These are phyloP conservation scores for Penicillium pulvis DNA, from an alignment of 495 filamentous ascomycete genomes.

Conservation along the genomic window DNA sequence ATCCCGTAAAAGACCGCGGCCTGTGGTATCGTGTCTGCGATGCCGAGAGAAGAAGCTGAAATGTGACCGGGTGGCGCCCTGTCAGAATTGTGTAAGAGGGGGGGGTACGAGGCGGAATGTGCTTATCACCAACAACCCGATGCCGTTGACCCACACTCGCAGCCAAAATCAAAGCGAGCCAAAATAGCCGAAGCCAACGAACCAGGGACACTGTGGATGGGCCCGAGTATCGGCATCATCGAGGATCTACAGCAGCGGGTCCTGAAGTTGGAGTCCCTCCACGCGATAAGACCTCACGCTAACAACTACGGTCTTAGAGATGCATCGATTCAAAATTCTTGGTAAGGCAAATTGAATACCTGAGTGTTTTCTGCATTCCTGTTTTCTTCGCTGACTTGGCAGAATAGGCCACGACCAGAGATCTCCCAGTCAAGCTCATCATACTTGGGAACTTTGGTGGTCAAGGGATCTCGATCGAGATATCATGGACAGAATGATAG, in stretches of 20 bases:
- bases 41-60: slow-evolving; percentile 37
- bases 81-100: slow-evolving; percentile 32
- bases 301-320: slow-evolving; percentile 8
- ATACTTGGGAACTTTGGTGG: slow-evolving; percentile 23
- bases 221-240: slow-evolving; percentile 21
- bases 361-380: background rate
- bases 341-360: slow-evolving; percentile 7
- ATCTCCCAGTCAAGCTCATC: slow-evolving; percentile 3
- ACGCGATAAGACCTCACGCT: slow-evolving; percentile 12
- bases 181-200: slow-evolving; percentile 3
- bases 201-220: background rate
- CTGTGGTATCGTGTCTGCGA: slow-evolving; percentile 33
- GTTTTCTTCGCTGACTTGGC: background rate
- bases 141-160: background rate
- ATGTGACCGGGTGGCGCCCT: slow-evolving; percentile 32
- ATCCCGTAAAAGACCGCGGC: slow-evolving; percentile 30
- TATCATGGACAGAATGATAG: slow-evolving; percentile 32
- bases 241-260: slow-evolving; percentile 32
- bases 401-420: slow-evolving; percentile 6
- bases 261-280: slow-evolving; percentile 21
- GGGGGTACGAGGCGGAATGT: slow-evolving; percentile 22
- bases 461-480: slow-evolving; percentile 28
- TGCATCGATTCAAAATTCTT: slow-evolving; percentile 7
- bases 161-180: slow-evolving; percentile 18
- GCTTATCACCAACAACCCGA: slow-evolving; percentile 19